Percentiles rank a stretch among this genome's conserved stretches.
phyloP scores from a whole-genome alignment of 2,329 filamentous ascomycete genomes.

The Talaromyces sp. region DNA sequence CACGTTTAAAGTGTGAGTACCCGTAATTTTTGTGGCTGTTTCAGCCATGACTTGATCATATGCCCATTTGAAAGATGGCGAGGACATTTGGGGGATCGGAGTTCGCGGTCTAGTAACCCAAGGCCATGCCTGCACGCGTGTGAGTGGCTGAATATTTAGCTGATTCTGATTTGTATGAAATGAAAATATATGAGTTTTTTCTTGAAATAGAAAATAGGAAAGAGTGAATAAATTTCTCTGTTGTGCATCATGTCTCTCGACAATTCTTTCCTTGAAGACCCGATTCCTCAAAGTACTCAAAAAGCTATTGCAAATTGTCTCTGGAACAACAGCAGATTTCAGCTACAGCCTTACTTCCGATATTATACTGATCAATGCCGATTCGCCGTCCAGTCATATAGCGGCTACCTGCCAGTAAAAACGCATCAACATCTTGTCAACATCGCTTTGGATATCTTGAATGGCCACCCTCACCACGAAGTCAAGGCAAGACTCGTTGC shows the following conservation, averaged over 20 bases:
- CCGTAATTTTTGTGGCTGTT: too few species aligned
- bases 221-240: too few species aligned
- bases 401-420: neutral
- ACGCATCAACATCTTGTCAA: neutral
- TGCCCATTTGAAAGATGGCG: too few species aligned
- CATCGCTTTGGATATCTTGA: neutral
- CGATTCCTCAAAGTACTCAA: neutral
- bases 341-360: neutral
- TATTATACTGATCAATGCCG: conserved; percentile 3
- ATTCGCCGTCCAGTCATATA: neutral
- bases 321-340: neutral
- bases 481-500: neutral
- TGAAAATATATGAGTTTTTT: too few species aligned
- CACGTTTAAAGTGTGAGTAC: too few species aligned
- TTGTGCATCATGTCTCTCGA: neutral
- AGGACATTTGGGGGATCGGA: too few species aligned
- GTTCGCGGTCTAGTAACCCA: too few species aligned
- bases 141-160: too few species aligned
- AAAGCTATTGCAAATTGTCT: neutral
- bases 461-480: neutral
- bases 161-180: too few species aligned
- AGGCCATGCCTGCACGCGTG: too few species aligned
- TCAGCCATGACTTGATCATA: too few species aligned
- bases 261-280: neutral
- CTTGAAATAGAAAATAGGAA: too few species aligned